phyloP scores from a whole-genome alignment of 1,284 basidiomycete genomes.

The Anthracocystis panici-leucophaei region DNA sequence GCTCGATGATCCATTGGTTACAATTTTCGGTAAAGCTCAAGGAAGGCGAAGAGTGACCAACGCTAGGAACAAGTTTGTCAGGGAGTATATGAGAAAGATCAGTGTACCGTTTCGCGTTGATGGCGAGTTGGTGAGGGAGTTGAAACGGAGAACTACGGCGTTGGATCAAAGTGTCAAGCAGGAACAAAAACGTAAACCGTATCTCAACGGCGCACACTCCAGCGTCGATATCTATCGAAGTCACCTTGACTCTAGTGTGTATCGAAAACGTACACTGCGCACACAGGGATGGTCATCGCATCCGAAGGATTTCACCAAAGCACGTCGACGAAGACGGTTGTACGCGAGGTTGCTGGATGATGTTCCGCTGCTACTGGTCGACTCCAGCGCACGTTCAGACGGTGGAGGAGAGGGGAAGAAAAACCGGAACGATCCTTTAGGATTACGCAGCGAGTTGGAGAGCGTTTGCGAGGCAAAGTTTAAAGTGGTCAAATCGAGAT shows the following conservation, averaged over 20 bases:
- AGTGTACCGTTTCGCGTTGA: slow-evolving; percentile 19
- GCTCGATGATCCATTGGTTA: slow-evolving; percentile 30
- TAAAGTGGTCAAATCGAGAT: slow-evolving; percentile 19
- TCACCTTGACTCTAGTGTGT: not conserved
- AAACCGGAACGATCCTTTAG: slow-evolving; percentile 31
- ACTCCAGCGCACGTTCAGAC: not conserved
- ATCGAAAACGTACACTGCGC: slow-evolving; percentile 11
- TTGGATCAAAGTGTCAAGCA: slow-evolving; percentile 9
- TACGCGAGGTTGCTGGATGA: slow-evolving; percentile 25
- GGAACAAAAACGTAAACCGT: not conserved
- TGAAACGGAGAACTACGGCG: not conserved
- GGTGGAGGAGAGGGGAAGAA: not conserved
- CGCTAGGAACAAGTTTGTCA: slow-evolving; percentile 13
- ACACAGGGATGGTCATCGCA: slow-evolving; percentile 34
- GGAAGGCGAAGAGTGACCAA: slow-evolving; percentile 18
- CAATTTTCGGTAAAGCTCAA: slow-evolving; percentile 14
- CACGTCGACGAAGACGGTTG: slow-evolving; percentile 20
- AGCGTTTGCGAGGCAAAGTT: not conserved
- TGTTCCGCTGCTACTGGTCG: slow-evolving; percentile 13
- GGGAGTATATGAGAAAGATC: slow-evolving; percentile 30
- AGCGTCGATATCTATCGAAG: slow-evolving; percentile 11
- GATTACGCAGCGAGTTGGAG: slow-evolving; percentile 8
- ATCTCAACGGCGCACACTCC: not conserved
- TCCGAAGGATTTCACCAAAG: slow-evolving; percentile 18
- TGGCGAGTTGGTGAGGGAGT: not conserved